These are phyloP conservation scores for Clarkia xantiana DNA, from an alignment of 345 rosid genomes.

Conservation along the genomic window DNA sequence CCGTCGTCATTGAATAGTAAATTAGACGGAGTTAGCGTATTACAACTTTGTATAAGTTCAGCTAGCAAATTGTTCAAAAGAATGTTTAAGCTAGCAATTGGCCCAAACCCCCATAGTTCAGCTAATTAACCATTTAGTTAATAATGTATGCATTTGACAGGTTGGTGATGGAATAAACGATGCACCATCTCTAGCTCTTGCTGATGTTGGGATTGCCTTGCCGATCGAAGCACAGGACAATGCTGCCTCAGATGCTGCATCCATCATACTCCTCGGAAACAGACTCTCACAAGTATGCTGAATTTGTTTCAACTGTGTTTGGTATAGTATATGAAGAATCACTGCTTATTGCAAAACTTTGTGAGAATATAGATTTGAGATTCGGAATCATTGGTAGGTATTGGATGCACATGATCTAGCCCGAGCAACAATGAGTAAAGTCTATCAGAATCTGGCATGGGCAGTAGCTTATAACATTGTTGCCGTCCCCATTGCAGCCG, in stretches of 20 bases:
- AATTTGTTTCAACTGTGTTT: background rate
- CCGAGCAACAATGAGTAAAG: constrained; percentile 77
- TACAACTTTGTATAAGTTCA: too few species aligned
- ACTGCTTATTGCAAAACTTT: background rate
- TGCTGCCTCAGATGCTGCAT: constrained; percentile 85
- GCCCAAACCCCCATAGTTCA: too few species aligned
- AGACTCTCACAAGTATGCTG: constrained; percentile 61
- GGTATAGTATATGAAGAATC: background rate
- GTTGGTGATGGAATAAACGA: constrained; percentile 97
- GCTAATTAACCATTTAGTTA: too few species aligned
- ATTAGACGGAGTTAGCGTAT: too few species aligned
- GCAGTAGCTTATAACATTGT: constrained; percentile 67
- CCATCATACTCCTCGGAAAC: constrained; percentile 80
- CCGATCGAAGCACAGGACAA: constrained; percentile 80
- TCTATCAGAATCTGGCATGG: constrained; percentile 84
- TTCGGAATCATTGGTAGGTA: constrained; percentile 27
- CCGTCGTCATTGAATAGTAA: too few species aligned
- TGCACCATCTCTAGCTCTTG: constrained; percentile 89
- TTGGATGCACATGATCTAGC: constrained; percentile 78
- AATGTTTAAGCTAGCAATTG: too few species aligned
- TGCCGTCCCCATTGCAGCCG: constrained; percentile 87
- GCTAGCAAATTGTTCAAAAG: too few species aligned
- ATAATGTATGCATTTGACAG: constrained; percentile 23
- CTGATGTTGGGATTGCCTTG: constrained; percentile 85
- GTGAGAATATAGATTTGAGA: background rate